A percentile compares a stretch with the other conserved stretches of the same genome.
Evolutionary conservation across 202 grass and related monocot genomes (phyloP).

Genomic region (Cymbopogon flexuosus): DNA sequence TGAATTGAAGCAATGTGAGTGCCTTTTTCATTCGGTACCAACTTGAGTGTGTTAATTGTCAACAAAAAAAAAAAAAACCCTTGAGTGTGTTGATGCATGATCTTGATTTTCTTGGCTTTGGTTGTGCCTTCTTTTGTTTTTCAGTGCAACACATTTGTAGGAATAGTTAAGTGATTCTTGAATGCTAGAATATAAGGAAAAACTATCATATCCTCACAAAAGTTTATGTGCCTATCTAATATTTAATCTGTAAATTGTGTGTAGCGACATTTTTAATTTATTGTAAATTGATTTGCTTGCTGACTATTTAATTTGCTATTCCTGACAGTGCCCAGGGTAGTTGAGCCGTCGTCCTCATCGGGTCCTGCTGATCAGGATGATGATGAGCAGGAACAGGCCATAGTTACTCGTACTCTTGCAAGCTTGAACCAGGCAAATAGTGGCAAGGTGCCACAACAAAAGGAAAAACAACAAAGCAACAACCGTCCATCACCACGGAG

Average conservation of each 20-base stretch:
- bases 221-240: constrained; percentile 10
- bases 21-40: constrained; percentile 14
- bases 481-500: constrained; percentile 25
- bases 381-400: constrained; percentile 54
- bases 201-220: background rate
- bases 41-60: background rate
- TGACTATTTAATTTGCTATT: constrained; percentile 21
- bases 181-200: background rate
- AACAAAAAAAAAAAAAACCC: too few species aligned
- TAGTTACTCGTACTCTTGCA: constrained; percentile 57
- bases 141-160: background rate
- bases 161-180: background rate
- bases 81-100: background rate
- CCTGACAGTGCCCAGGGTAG: constrained; percentile 46
- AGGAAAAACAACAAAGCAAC: constrained; percentile 37
- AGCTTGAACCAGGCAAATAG: constrained; percentile 47
- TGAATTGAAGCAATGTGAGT: constrained; percentile 61
- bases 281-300: constrained; percentile 10
- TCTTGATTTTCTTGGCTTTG: background rate
- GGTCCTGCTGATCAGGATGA: constrained; percentile 40
- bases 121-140: background rate
- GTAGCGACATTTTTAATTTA: constrained; percentile 3
- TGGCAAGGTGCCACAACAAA: constrained; percentile 36
- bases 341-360: constrained; percentile 43
- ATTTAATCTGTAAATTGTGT: constrained; percentile 16